Percentiles rank a stretch among this genome's conserved stretches.
phyloP scores from a whole-genome alignment of 1,139 yeast genomes.

The Sugiyamaella neomexicana region DNA sequence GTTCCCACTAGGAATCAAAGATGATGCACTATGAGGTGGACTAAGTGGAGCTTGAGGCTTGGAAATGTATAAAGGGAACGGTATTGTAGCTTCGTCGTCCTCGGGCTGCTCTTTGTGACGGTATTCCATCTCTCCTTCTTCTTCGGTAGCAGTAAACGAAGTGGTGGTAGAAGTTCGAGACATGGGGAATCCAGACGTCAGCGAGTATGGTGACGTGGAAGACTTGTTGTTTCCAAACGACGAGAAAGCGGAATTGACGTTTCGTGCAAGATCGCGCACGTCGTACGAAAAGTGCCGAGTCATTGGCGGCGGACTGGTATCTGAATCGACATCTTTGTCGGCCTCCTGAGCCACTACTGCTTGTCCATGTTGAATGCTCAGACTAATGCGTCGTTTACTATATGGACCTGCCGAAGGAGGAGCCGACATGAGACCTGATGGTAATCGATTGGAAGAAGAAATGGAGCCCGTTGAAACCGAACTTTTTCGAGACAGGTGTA shows the following conservation, averaged over 20 bases:
- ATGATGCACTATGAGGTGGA: constrained; percentile 4
- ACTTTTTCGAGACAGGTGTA: constrained; percentile 11
- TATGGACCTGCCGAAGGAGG: constrained; percentile 16
- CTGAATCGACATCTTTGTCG: not conserved
- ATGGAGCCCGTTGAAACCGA: constrained; percentile 4
- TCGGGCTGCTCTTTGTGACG: not conserved
- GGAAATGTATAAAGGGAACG: not conserved
- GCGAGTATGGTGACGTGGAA: constrained; percentile 1
- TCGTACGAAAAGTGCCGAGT: constrained; percentile 16
- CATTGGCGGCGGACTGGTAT: constrained; percentile 7
- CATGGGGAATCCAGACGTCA: constrained; percentile 5
- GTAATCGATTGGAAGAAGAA: constrained; percentile 1
- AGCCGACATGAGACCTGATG: constrained; percentile 15
- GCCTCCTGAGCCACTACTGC: constrained; percentile 8
- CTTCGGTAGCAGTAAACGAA: constrained; percentile 9
- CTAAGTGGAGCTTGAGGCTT: not conserved
- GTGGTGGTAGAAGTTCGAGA: constrained; percentile 3
- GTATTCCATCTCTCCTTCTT: not conserved
- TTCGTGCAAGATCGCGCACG: constrained; percentile 13
- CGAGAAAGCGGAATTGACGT: constrained; percentile 12
- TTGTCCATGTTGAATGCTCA: constrained; percentile 14
- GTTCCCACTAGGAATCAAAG: not conserved
- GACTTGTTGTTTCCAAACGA: constrained; percentile 1
- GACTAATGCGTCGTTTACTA: constrained; percentile 12
- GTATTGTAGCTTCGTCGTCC: not conserved